Evolutionary conservation across 2,329 filamentous ascomycete genomes (phyloP).

Genomic region (Xenoacremonium recifei): DNA sequence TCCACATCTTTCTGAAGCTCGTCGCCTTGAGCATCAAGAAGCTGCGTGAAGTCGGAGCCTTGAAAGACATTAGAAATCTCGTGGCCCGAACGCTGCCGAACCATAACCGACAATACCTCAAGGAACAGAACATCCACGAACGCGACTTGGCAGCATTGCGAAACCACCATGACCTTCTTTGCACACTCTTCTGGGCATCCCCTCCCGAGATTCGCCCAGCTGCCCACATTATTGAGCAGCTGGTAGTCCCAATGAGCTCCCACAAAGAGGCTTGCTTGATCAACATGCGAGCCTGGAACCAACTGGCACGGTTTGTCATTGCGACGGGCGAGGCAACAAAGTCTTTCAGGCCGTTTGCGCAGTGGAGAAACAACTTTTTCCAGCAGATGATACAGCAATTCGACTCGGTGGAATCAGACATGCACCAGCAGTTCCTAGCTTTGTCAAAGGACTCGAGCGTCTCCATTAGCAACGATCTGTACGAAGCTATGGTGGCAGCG

Average conservation of each 20-base stretch:
- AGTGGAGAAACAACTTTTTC: constrained; percentile 58
- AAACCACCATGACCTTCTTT: constrained; percentile 68
- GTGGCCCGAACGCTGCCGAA: constrained; percentile 63
- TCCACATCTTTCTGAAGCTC: constrained; percentile 67
- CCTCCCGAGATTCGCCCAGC: constrained; percentile 54
- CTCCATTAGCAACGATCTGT: constrained; percentile 41
- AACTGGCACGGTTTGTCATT: constrained; percentile 59
- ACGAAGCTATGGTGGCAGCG: constrained; percentile 48
- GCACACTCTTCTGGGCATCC: constrained; percentile 64
- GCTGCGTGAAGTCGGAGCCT: constrained; percentile 44
- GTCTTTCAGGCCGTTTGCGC: constrained; percentile 44
- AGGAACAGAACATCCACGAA: constrained; percentile 59
- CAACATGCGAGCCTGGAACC: constrained; percentile 61
- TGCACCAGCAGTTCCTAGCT: constrained; percentile 53
- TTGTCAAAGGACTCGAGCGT: constrained; percentile 46
- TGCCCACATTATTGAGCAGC: constrained; percentile 54
- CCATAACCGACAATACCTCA: constrained; percentile 62
- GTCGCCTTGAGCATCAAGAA: constrained; percentile 56
- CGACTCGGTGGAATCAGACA: constrained; percentile 52
- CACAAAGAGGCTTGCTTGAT: constrained; percentile 67
- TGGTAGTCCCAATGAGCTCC: constrained; percentile 58
- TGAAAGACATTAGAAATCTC: constrained; percentile 60
- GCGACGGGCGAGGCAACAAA: constrained; percentile 44
- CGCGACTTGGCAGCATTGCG: constrained; percentile 62
- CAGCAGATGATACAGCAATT: constrained; percentile 58